Percentiles rank a stretch among this genome's conserved stretches.
Conservation (phyloP, 768 basidiomycete species). For the Paxillus ammoniavirescens region DNA sequence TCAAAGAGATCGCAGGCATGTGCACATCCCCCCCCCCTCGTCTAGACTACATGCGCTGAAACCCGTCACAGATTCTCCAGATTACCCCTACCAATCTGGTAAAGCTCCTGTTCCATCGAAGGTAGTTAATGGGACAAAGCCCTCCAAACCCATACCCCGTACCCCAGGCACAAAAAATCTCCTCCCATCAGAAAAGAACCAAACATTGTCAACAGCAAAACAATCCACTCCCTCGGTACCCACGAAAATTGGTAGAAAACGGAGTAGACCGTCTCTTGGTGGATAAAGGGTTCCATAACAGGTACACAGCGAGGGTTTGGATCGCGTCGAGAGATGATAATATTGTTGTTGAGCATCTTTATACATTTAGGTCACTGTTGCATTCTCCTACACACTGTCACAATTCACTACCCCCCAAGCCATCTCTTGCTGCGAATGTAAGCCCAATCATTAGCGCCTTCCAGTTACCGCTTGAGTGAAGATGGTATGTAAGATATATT, state of each 20-base stretch:
- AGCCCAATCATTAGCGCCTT: slow-evolving; percentile 21
- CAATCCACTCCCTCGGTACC: slow-evolving; percentile 12
- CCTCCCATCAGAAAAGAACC: slow-evolving; percentile 11
- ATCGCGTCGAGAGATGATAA: slow-evolving; percentile 15
- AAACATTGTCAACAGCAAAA: slow-evolving; percentile 5
- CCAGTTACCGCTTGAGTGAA: slow-evolving; percentile 10
- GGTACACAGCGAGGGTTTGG: slow-evolving; percentile 13
- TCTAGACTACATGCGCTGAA: slow-evolving; percentile 6
- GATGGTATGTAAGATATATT: slow-evolving; percentile 25
- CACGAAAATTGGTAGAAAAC: slow-evolving; percentile 30
- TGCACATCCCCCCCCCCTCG: not conserved
- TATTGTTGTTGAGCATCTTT: slow-evolving; percentile 23
- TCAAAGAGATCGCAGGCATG: slow-evolving; percentile 51
- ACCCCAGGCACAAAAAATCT: slow-evolving; percentile 19
- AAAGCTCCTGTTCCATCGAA: slow-evolving; percentile 11
- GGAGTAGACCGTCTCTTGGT: slow-evolving; percentile 30
- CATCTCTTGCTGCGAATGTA: slow-evolving; percentile 24
- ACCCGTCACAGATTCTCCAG: slow-evolving; percentile 14
- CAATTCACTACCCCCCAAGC: slow-evolving; percentile 22
- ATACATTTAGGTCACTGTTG: slow-evolving; percentile 27
- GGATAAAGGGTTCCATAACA: slow-evolving; percentile 17
- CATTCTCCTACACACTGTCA: slow-evolving; percentile 25
- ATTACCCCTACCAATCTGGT: slow-evolving; percentile 21
- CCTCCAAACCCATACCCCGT: slow-evolving; percentile 10
- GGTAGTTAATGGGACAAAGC: slow-evolving; percentile 16